Percentiles rank a stretch among this genome's conserved stretches.
phyloP scores from a whole-genome alignment of 2,329 filamentous ascomycete genomes.

The Alternaria sp. region DNA sequence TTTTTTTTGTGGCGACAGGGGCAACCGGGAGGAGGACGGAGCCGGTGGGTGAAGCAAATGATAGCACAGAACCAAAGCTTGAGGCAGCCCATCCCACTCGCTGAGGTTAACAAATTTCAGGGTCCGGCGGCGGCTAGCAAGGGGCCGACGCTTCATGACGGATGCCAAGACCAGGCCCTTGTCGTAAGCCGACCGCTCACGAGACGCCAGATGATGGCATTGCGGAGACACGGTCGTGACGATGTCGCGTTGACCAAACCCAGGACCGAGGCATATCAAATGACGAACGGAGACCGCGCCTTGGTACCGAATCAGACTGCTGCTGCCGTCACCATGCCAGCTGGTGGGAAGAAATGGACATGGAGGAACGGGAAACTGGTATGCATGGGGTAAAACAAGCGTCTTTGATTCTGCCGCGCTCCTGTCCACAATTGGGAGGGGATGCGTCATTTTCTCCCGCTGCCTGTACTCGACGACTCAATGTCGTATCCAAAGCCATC shows the following conservation, averaged over 20 bases:
- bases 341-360: slow-evolving; percentile 1
- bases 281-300: slow-evolving; percentile 17
- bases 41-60: slow-evolving; percentile 12
- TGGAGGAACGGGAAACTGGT: slow-evolving; percentile 7
- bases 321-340: slow-evolving; percentile 24
- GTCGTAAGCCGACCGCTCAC: slow-evolving; percentile 22
- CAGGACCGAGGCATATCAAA: slow-evolving; percentile 11
- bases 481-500: slow-evolving; percentile 24
- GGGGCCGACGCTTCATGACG: slow-evolving; percentile 28
- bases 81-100: slow-evolving; percentile 26
- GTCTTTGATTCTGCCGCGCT: slow-evolving; percentile 37
- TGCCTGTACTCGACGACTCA: slow-evolving; percentile 25
- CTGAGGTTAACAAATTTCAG: slow-evolving; percentile 25
- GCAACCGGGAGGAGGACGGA: slow-evolving; percentile 7
- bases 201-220: slow-evolving; percentile 32
- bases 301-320: slow-evolving; percentile 12
- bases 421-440: slow-evolving; percentile 29
- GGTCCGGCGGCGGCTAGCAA: slow-evolving; percentile 28
- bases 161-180: slow-evolving; percentile 26
- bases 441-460: slow-evolving; percentile 39
- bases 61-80: slow-evolving; percentile 20
- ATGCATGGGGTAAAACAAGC: slow-evolving; percentile 20
- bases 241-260: slow-evolving; percentile 12
- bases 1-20: slow-evolving; percentile 10
- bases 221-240: slow-evolving; percentile 23